These are phyloP conservation scores for Silene conica DNA, from an alignment of 148 eudicot species.

Conservation along the genomic window DNA sequence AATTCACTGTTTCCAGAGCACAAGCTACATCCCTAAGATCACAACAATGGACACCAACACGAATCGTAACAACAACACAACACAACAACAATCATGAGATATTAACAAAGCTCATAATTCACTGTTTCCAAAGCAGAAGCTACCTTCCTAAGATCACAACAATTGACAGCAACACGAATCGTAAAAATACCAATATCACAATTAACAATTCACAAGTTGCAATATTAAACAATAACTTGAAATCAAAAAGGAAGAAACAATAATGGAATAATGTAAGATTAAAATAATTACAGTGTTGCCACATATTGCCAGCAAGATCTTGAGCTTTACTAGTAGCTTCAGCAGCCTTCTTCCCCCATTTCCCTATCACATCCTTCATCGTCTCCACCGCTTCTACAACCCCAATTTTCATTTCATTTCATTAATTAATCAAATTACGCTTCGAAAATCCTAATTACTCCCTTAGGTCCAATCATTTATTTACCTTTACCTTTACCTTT, in stretches of 20 bases:
- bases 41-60: neutral
- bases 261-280: neutral
- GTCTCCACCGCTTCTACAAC: conserved; percentile 59
- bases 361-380: conserved; percentile 69
- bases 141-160: neutral
- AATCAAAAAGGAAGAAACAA: neutral
- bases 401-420: conserved; percentile 3
- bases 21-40: neutral
- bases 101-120: no score
- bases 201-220: conserved; percentile 1
- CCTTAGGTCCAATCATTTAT: no score
- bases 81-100: no score
- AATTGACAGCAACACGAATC: neutral
- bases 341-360: conserved; percentile 86
- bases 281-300: conserved; percentile 70
- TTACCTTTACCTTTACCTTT: no score
- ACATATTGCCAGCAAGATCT: conserved; percentile 84
- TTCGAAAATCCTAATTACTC: neutral
- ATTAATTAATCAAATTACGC: neutral
- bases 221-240: neutral
- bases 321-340: conserved; percentile 74
- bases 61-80: neutral
- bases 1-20: neutral
- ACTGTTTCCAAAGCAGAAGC: neutral
- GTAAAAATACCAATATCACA: neutral